Conservation (phyloP, 2,329 filamentous ascomycete species). For the Fusarium pilosicola region DNA sequence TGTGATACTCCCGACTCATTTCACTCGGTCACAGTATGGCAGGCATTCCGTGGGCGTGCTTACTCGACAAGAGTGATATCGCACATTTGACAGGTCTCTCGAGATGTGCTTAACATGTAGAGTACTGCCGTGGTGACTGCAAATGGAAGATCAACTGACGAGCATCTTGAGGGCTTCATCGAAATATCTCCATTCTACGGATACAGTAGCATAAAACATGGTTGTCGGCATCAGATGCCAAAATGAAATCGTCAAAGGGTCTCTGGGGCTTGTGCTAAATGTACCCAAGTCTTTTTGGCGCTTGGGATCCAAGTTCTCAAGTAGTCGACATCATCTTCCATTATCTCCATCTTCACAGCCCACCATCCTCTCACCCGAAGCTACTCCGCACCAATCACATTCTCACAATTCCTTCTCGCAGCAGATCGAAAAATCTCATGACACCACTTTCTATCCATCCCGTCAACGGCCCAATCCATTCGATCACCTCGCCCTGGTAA, state of each 20-base stretch:
- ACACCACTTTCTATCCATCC: constrained; percentile 45
- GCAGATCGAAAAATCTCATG: constrained; percentile 52
- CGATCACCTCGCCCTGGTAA: not conserved
- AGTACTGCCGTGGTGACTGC: not conserved
- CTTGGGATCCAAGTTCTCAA: not conserved
- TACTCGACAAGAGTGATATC: not conserved
- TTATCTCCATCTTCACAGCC: not conserved
- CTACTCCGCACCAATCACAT: constrained; percentile 52
- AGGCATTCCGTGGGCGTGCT: not conserved
- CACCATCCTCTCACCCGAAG: constrained; percentile 46
- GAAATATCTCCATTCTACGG: not conserved
- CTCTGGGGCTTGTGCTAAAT: not conserved
- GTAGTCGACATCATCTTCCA: not conserved
- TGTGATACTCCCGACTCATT: not conserved
- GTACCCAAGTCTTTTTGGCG: not conserved
- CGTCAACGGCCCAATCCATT: constrained; percentile 24
- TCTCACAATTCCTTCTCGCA: constrained; percentile 41
- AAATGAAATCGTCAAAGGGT: not conserved
- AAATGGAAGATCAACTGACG: not conserved
- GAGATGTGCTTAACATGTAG: not conserved
- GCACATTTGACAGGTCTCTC: not conserved
- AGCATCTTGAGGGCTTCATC: not conserved
- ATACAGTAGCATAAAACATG: not conserved
- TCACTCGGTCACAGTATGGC: too few relatives aligned
- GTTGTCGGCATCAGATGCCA: not conserved